Percentiles rank a stretch among this genome's conserved stretches.
Evolutionary conservation across 441 rosid genomes (phyloP).

Genomic region (Hura crepitans): DNA sequence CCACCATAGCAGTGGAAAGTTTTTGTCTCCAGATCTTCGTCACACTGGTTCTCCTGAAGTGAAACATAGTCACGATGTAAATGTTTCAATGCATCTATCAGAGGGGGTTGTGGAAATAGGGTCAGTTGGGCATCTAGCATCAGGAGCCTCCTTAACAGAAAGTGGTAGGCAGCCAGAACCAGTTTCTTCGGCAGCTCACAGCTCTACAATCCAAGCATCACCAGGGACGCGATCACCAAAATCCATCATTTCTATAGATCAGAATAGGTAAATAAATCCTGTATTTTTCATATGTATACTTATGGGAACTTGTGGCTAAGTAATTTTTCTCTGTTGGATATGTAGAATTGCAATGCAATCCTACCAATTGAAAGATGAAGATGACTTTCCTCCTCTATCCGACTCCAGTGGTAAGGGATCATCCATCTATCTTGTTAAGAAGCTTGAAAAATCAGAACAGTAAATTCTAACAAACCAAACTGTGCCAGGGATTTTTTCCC

Average conservation of each 20-base stretch:
- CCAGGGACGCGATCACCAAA: conserved; percentile 35
- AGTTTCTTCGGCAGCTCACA: conserved; percentile 28
- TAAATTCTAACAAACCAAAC: conserved; percentile 34
- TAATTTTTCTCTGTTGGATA: conserved; percentile 16
- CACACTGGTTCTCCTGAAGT: conserved; percentile 38
- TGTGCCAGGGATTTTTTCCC: conserved; percentile 18
- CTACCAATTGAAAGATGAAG: conserved; percentile 43
- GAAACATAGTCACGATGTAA: conserved; percentile 30
- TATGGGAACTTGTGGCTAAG: neutral
- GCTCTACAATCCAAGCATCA: conserved; percentile 21
- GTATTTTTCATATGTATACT: conserved; percentile 15
- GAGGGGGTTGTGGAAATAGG: conserved; percentile 43
- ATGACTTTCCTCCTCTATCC: conserved; percentile 48
- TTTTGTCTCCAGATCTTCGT: conserved; percentile 37
- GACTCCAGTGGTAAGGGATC: conserved; percentile 37
- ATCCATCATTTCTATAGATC: conserved; percentile 30
- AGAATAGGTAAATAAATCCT: conserved; percentile 44
- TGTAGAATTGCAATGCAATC: conserved; percentile 28
- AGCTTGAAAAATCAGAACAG: conserved; percentile 24
- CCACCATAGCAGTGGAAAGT: conserved; percentile 36
- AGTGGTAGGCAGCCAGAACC: conserved; percentile 26
- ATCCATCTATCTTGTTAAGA: conserved; percentile 21
- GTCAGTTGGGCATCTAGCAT: conserved; percentile 32
- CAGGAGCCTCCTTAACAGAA: conserved; percentile 28
- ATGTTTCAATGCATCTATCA: conserved; percentile 38